Conservation (phyloP, 352 stramenopile genomes). For the Phytophthora pistaciae region DNA sequence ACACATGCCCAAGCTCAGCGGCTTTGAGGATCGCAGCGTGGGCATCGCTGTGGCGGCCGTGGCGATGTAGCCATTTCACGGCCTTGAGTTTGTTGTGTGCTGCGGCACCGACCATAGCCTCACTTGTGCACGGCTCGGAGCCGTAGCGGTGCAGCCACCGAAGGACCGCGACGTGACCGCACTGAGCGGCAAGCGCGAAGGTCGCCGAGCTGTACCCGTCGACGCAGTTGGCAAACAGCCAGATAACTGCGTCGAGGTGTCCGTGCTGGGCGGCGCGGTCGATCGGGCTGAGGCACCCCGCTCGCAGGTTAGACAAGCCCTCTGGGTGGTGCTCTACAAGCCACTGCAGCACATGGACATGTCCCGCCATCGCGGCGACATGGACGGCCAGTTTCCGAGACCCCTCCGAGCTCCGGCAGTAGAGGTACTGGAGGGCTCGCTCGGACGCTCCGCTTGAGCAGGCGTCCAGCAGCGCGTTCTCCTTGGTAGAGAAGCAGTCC, state of each 20-base stretch:
- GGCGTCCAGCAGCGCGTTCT: background rate
- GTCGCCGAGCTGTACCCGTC: constrained; percentile 14
- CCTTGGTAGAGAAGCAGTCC: constrained; percentile 8
- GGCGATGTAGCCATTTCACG: constrained; percentile 13
- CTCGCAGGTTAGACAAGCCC: constrained; percentile 4
- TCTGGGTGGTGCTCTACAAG: constrained; percentile 4
- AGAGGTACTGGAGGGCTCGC: constrained; percentile 12
- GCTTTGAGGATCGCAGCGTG: constrained; percentile 15
- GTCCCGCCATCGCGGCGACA: constrained; percentile 4
- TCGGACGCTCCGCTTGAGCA: background rate
- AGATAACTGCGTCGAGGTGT: constrained; percentile 15
- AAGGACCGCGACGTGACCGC: constrained; percentile 17
- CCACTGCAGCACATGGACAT: constrained; percentile 14
- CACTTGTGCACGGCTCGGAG: background rate
- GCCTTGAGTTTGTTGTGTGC: constrained; percentile 10
- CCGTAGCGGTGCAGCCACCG: constrained; percentile 11
- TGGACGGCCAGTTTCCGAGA: constrained; percentile 2
- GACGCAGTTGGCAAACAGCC: constrained; percentile 10
- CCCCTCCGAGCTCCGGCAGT: background rate
- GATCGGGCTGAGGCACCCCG: constrained; percentile 16
- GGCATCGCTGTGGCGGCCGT: background rate
- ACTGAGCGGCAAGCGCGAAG: constrained; percentile 13
- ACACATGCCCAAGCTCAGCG: constrained; percentile 9
- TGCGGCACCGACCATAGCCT: constrained; percentile 17
- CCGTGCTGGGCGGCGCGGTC: constrained; percentile 15